These are phyloP conservation scores for Cyberlindnera maritima DNA, from an alignment of 805 yeast genomes.

Conservation along the genomic window DNA sequence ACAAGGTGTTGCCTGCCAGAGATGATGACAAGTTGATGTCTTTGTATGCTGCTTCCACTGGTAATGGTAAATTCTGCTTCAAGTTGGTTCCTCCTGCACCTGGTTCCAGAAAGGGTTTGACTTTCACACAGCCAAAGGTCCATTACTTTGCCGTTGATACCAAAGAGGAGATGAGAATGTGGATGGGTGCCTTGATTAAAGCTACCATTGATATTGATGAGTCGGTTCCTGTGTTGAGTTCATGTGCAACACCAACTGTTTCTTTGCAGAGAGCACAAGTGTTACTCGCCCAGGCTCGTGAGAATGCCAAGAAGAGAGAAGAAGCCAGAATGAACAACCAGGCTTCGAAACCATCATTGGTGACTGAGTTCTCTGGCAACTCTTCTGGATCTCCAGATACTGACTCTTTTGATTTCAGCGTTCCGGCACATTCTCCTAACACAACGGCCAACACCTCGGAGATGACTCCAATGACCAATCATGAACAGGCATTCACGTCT, in stretches of 20 bases:
- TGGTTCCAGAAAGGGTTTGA: conserved; percentile 90
- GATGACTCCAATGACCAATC: conserved; percentile 24
- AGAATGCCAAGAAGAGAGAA: conserved; percentile 59
- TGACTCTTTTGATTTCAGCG: conserved; percentile 28
- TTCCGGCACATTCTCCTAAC: conserved; percentile 30
- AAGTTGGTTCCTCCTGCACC: conserved; percentile 96
- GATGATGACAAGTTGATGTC: conserved; percentile 86
- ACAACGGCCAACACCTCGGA: conserved; percentile 41
- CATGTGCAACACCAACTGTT: conserved; percentile 95
- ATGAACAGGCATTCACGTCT: conserved; percentile 46
- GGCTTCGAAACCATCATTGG: conserved; percentile 18
- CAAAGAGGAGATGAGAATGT: conserved; percentile 84
- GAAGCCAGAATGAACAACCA: conserved; percentile 31
- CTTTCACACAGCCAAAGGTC: conserved; percentile 93
- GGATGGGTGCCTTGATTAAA: conserved; percentile 94
- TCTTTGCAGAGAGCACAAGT: conserved; percentile 85
- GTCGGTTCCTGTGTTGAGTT: conserved; percentile 83
- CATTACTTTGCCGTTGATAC: conserved; percentile 96
- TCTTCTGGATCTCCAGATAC: conserved; percentile 31
- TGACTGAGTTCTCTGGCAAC: conserved; percentile 28
- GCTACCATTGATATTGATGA: conserved; percentile 97
- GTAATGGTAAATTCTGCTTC: conserved; percentile 91
- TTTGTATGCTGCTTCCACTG: conserved; percentile 87
- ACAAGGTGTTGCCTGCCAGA: conserved; percentile 78
- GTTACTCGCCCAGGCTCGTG: conserved; percentile 77